phyloP scores from a whole-genome alignment of 2,329 filamentous ascomycete genomes.

The Lecanoromycetidae sp. region DNA sequence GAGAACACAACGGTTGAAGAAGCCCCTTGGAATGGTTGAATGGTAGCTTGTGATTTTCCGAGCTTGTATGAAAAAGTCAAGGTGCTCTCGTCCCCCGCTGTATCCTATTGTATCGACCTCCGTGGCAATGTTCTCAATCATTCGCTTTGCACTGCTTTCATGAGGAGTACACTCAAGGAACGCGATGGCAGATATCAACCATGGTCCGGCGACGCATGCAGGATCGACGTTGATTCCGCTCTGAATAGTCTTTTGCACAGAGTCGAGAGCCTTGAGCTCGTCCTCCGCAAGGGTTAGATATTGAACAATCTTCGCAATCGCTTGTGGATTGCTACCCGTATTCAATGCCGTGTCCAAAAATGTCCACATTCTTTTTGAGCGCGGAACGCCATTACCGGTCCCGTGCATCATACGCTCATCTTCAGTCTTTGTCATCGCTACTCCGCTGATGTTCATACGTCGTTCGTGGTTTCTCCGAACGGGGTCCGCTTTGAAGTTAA shows the following conservation, averaged over 20 bases:
- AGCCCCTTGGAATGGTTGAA: constrained; percentile 43
- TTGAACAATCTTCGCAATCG: constrained; percentile 45
- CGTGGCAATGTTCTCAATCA: constrained; percentile 27
- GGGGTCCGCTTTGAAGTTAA: constrained; percentile 25
- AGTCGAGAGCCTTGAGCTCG: constrained; percentile 35
- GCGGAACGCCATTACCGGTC: constrained; percentile 7
- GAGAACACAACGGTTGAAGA: constrained; percentile 28
- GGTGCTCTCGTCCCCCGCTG: constrained; percentile 37
- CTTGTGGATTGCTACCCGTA: constrained; percentile 44
- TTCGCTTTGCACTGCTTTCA: constrained; percentile 20
- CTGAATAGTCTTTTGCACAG: constrained; percentile 43
- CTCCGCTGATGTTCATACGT: constrained; percentile 20
- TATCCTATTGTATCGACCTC: constrained; percentile 38
- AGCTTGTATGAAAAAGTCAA: constrained; percentile 39
- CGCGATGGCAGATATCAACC: constrained; percentile 43
- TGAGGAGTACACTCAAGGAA: constrained; percentile 37
- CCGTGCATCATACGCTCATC: constrained; percentile 24
- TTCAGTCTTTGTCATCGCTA: constrained; percentile 27
- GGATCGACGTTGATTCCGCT: constrained; percentile 42
- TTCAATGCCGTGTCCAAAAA: constrained; percentile 55
- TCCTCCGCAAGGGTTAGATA: constrained; percentile 44
- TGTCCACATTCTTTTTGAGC: constrained; percentile 24
- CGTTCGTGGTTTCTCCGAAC: constrained; percentile 12
- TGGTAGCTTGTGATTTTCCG: constrained; percentile 14
- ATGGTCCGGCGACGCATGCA: constrained; percentile 39